Evolutionary conservation across 345 rosid species (phyloP), one percentile per base, ranked within the genome.

Genomic region (Arabis hirsuta): DNA sequence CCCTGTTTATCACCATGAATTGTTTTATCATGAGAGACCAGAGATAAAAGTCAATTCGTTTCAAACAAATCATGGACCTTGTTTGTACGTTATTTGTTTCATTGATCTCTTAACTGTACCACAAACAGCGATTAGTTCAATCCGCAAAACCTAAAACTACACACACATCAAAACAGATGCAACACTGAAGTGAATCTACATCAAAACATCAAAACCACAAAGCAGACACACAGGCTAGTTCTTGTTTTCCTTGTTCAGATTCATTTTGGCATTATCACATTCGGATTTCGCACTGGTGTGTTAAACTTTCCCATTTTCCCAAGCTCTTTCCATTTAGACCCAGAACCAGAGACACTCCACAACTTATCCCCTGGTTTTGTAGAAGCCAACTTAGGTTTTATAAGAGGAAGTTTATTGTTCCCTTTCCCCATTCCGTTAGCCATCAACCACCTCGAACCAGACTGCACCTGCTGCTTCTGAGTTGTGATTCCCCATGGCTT

Each of bases 371-470:
- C 90, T 53, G 74, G 78, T 64, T 81, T 88, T n/a, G 87, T 65
- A 27, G 82, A 56, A 65, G 38, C 73, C 12, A 69, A 57, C 70
- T 87, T 93, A 48, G 92, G 80, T 80, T 86, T 89, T 73, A 79
- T 52, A 48, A 52, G 63, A 38, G 82, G 45, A 12, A 85, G 80
- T 76, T 88, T 82, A 77, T 76, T 90, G 55, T 75, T 89, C 76
- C 61, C 82, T 88, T 93, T 93, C 29, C 98, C 98, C 98, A 93
- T 93, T 69, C 98, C 98, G 54, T 83, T 90, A 10, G 98, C 97
- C 7, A 90, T 73, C 82, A 87, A 80, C 97, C 98, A 93, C 32
- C 98, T 92, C 38, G 96, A 89, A 72, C 94, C 97, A 24, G 98
- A 89, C 79, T 90, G 96, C 80, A 89, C 88, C 77, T 93, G 96